These are phyloP conservation scores for Saprolegnia diclina DNA, from an alignment of 352 stramenopile genomes.

Conservation along the genomic window DNA sequence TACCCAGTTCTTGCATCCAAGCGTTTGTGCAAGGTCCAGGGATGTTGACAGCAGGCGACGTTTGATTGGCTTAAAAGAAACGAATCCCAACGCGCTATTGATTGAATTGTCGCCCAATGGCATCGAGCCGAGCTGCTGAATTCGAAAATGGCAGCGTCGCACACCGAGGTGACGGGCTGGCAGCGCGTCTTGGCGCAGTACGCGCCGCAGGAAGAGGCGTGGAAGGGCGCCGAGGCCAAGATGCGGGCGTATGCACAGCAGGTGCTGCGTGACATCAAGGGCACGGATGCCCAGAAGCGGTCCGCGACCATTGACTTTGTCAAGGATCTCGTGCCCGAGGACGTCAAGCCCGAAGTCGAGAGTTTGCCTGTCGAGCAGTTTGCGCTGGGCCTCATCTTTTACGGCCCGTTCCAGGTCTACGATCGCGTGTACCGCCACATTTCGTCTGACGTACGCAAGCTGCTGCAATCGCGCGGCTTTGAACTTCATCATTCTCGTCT, in stretches of 20 bases:
- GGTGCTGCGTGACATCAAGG: neutral
- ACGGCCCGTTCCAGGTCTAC: slow-evolving; percentile 21
- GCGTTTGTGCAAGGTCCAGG: too few species aligned
- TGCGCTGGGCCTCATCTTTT: slow-evolving; percentile 24
- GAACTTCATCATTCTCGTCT: neutral
- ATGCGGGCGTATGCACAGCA: slow-evolving; percentile 10
- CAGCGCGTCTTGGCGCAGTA: neutral
- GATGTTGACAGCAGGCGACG: neutral
- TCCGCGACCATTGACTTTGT: neutral
- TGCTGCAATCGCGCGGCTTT: too few species aligned
- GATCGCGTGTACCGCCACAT: slow-evolving; percentile 24
- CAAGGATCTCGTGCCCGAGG: slow-evolving; percentile 12
- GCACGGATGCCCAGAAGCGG: neutral
- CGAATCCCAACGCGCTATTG: neutral
- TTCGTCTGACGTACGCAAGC: slow-evolving; percentile 7
- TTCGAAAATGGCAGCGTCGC: neutral
- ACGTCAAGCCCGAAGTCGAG: slow-evolving; percentile 15
- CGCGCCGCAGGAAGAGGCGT: neutral
- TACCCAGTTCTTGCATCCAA: neutral
- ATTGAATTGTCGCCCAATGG: neutral
- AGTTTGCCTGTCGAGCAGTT: slow-evolving; percentile 12
- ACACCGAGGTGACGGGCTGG: neutral
- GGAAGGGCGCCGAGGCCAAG: slow-evolving; percentile 8
- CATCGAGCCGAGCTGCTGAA: neutral
- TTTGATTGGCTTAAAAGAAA: neutral